phyloP scores from a whole-genome alignment of 805 yeast species.

The Saturnispora serradocipensis region DNA sequence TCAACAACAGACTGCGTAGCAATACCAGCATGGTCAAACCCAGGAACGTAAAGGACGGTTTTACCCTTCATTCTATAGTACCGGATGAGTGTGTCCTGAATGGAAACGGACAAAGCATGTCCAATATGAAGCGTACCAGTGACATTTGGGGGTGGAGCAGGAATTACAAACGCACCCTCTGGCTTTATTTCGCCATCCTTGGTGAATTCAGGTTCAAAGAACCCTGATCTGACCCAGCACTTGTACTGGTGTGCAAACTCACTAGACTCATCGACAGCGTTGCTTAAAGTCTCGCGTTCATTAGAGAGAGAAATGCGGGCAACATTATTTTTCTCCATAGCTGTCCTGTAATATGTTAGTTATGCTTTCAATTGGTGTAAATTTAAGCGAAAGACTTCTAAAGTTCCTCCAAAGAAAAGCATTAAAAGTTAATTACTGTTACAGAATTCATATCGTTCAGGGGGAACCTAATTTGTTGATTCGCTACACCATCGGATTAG shows the following conservation, averaged over 20 bases:
- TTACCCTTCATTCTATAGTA: constrained; percentile 96
- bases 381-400: no score
- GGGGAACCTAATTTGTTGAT: no score
- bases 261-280: no score
- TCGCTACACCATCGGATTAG: no score
- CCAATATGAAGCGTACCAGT: constrained; percentile 99
- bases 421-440: no score
- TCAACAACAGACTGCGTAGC: constrained; percentile 98
- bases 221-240: constrained; percentile 91
- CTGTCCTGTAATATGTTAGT: no score
- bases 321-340: no score
- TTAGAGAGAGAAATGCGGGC: no score
- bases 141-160: constrained; percentile 99
- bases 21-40: constrained; percentile 98
- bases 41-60: constrained; percentile 87
- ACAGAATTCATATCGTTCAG: no score
- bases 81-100: constrained; percentile 89
- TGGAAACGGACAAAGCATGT: constrained; percentile 90
- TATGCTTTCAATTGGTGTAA: no score
- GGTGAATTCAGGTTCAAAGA: constrained; percentile 78
- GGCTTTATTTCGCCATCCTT: constrained; percentile 68
- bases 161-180: constrained; percentile 80
- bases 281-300: no score
- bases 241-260: constrained; percentile 19
- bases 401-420: no score